phyloP scores from a whole-genome alignment of 345 rosid genomes.

The Excoecaria cochinchinensis region DNA sequence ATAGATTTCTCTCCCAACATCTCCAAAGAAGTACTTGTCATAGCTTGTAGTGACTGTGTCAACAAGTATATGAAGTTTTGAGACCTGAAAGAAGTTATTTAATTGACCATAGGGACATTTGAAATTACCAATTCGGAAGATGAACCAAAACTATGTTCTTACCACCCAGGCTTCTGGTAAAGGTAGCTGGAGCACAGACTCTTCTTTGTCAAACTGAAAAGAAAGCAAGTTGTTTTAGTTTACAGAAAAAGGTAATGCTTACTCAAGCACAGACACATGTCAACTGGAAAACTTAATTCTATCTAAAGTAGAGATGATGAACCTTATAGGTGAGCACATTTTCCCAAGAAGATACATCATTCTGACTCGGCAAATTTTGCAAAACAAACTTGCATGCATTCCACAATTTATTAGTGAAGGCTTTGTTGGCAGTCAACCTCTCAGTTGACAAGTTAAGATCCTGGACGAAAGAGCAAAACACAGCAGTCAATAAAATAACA shows the following conservation, averaged over 20 bases:
- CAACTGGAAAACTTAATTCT: background rate
- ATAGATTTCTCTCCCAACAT: conserved; percentile 87
- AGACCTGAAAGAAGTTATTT: conserved; percentile 48
- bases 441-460: conserved; percentile 91
- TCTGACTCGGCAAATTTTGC: conserved; percentile 75
- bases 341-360: conserved; percentile 74
- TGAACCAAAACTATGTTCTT: conserved; percentile 23
- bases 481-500: conserved; percentile 23
- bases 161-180: conserved; percentile 98
- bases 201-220: conserved; percentile 73
- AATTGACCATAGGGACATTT: background rate
- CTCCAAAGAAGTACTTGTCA: conserved; percentile 86
- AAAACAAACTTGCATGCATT: conserved; percentile 96
- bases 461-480: conserved; percentile 40
- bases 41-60: conserved; percentile 80
- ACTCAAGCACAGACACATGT: background rate
- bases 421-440: conserved; percentile 91
- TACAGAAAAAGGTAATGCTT: conserved; percentile 2
- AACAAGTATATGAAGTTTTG: conserved; percentile 84
- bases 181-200: conserved; percentile 54
- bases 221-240: conserved; percentile 11
- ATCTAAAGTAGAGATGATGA: background rate
- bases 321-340: conserved; percentile 62
- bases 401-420: conserved; percentile 96
- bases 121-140: conserved; percentile 1